phyloP scores from a whole-genome alignment of 1,139 yeast genomes.

The Saccharomyces hybrid region DNA sequence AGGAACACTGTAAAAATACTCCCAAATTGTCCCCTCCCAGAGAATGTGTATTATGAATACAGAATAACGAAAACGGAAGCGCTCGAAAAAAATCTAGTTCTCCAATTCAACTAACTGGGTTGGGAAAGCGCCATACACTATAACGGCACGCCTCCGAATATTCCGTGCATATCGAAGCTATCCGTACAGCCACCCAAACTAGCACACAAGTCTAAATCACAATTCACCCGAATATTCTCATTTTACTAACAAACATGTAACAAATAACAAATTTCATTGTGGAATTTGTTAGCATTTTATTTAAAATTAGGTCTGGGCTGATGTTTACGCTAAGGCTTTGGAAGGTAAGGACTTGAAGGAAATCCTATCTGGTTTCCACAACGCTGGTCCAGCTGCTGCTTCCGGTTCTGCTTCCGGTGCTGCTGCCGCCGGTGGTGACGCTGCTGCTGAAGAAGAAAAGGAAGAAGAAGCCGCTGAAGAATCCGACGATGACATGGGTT shows the following conservation, averaged over 20 bases:
- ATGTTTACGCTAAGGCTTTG: constrained; percentile 91
- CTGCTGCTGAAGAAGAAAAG: constrained; percentile 49
- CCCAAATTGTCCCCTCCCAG: background rate
- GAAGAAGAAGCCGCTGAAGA: constrained; percentile 44
- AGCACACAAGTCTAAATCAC: background rate
- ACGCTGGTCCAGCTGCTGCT: constrained; percentile 59
- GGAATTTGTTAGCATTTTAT: background rate
- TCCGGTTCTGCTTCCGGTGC: constrained; percentile 50
- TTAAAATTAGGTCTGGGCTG: constrained; percentile 71
- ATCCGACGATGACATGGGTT: constrained; percentile 82
- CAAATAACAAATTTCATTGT: background rate
- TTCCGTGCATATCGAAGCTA: too few species aligned
- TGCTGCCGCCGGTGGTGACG: constrained; percentile 56
- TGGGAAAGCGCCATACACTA: background rate
- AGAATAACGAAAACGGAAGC: background rate
- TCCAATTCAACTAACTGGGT: background rate
- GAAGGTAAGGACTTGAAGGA: constrained; percentile 96
- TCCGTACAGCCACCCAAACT: background rate
- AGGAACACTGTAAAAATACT: background rate
- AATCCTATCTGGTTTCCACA: constrained; percentile 72
- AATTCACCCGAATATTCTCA: background rate
- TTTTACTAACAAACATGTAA: background rate
- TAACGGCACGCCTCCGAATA: background rate
- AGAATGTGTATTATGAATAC: background rate
- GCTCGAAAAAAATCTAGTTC: background rate